Conservation (phyloP, 805 yeast species). For the Suhomyces prunicola region DNA sequence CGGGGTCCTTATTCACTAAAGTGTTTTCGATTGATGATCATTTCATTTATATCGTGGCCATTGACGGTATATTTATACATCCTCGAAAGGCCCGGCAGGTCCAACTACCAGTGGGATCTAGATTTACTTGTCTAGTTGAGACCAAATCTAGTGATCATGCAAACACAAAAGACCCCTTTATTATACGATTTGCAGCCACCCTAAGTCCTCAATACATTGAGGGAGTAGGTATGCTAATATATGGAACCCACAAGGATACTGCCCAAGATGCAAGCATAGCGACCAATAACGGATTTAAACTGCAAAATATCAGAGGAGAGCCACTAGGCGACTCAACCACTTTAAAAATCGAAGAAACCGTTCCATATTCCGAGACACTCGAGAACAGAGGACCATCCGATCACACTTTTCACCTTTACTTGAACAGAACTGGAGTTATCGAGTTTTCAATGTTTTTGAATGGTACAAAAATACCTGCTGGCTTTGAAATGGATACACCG, state of each 20-base stretch:
- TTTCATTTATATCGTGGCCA: constrained; percentile 24
- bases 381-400: constrained; percentile 16
- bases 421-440: constrained; percentile 28
- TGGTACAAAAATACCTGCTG: constrained; percentile 11
- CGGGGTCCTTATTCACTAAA: constrained; percentile 35
- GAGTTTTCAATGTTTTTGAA: constrained; percentile 24
- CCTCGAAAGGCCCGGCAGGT: constrained; percentile 24
- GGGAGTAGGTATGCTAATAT: constrained; percentile 22
- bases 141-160: constrained; percentile 17
- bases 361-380: constrained; percentile 4
- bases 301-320: constrained; percentile 21
- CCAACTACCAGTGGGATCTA: constrained; percentile 30
- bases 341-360: not conserved
- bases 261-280: not conserved
- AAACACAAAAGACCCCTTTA: constrained; percentile 15
- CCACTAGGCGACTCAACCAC: constrained; percentile 5
- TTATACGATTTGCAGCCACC: constrained; percentile 26
- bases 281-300: constrained; percentile 15
- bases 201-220: constrained; percentile 27
- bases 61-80: constrained; percentile 29
- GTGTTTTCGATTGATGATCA: constrained; percentile 33
- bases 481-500: constrained; percentile 26
- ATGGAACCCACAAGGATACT: constrained; percentile 14
- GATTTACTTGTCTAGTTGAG: constrained; percentile 24
- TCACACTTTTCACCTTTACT: constrained; percentile 25